Percentiles rank a stretch among this genome's conserved stretches.
These are phyloP conservation scores for Lactifluus volemus DNA, from an alignment of 768 basidiomycete genomes.

Conservation along the genomic window DNA sequence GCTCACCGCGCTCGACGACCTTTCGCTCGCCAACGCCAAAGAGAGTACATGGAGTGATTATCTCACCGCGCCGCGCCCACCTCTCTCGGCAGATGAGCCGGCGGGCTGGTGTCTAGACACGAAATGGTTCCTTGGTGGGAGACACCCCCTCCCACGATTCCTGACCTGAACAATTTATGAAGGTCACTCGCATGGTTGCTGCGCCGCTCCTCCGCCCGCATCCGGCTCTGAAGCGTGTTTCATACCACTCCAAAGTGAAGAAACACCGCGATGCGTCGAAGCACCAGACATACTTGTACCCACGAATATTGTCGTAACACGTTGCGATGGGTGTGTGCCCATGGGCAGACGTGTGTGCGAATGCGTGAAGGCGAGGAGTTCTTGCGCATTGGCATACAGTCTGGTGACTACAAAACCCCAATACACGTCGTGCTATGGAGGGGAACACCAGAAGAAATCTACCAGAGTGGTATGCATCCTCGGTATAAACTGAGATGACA, in stretches of 20 bases:
- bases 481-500: not conserved
- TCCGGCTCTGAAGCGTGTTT: conserved; percentile 17
- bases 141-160: conserved; percentile 13
- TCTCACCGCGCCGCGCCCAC: conserved; percentile 25
- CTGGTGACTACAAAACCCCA: conserved; percentile 8
- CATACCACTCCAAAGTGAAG: conserved; percentile 36
- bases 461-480: conserved; percentile 46
- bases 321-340: conserved; percentile 40
- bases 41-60: conserved; percentile 41
- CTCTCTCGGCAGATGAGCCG: not conserved
- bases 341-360: conserved; percentile 41
- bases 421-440: conserved; percentile 56
- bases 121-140: conserved; percentile 24
- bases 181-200: conserved; percentile 23
- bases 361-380: conserved; percentile 44
- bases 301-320: conserved; percentile 15
- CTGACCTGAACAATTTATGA: conserved; percentile 15
- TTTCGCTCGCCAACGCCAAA: conserved; percentile 29
- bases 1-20: conserved; percentile 61
- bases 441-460: conserved; percentile 57
- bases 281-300: conserved; percentile 41
- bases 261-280: conserved; percentile 43
- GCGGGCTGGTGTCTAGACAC: conserved; percentile 17
- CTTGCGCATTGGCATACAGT: conserved; percentile 43
- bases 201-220: conserved; percentile 15